Evolutionary conservation across 257 asterid genomes (phyloP), one percentile per base, ranked within the genome.

Genomic region (Lithospermum erythrorhizon): DNA sequence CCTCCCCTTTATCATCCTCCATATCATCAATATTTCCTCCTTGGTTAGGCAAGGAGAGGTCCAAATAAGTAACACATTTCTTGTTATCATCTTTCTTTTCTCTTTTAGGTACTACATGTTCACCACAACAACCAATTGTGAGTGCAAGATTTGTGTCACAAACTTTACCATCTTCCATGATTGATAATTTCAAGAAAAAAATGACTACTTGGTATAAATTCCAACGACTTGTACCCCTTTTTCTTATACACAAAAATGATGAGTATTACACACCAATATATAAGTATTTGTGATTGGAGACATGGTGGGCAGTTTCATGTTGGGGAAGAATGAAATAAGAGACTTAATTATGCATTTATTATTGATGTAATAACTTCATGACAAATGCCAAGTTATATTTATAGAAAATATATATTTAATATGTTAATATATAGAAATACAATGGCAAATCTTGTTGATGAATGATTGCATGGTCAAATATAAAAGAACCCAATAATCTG

Each of bases 121-220:
- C 59, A 1, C 69, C 25, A 16, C 59, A 11, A 41, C 18, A 61
- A 19, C 76, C 81, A 25, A 82, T 72, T 5, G 85, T 75, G 32
- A 79, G 74, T 13, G 66, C 80, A n/a, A 81, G 86, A 41, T 66
- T 55, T 16, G 67, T 59, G 59, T 74, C 63, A 57, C 82, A 74
- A 22, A 48, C 74, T 56, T 76, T 79, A 19, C 74, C 75, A 30
- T 75, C 66, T 25, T 24, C 53, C 53, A 59, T 30, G 23, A 27
- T 27, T 27, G 32, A 27, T 27, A 27, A 21, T 18, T 9, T n/a
- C 19, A 27, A 41, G 20, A 15, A 17, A 15, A 23, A 21, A 21
- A n/a, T 37, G 35, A 35, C 4, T 0, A 41, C 51, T 35, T n/a
- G 13, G 10, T 22, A 21, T 8, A 24, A 19, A 57, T 22, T 27